Base-by-base conservation (phyloP, 2,329 filamentous ascomycete species). In the Thielaviopsis ethacetica region DNA sequence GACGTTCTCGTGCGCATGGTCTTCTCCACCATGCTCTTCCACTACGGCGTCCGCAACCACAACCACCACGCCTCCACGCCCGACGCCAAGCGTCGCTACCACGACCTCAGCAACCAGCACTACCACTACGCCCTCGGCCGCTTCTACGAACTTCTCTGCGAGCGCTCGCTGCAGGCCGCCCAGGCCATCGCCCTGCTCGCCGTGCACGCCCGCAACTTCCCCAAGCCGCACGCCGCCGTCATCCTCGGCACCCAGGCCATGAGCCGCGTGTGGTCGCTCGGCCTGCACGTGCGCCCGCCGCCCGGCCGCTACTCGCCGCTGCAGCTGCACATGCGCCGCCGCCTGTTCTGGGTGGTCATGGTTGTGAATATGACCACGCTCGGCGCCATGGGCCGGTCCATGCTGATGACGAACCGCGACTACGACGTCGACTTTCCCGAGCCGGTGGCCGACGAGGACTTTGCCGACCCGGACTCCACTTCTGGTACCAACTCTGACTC, bases 391-490 rank as follows among this genome's bases (percentile, higher is more conserved):
- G 88, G 88, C 19, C 77, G 84, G 17, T 88, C 88, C 1, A 86
- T 93, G 78, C 81, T 84, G 1, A 78, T 93, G 54, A 79, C 81
- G 12, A 72, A 83, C 3, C 82, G 87, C 56, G 87, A 93, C 63
- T 85, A 90, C 64, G 88, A 94, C 65, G 80, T 87, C 41, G 87
- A 89, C 62, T 80, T 89, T 54, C 88, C 88, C 1, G 78, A 86
- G 60, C 72, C 82, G 5, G 76, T 91, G 34, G 76, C 84, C 26
- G 89, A 94, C 67, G 83, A 86, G 64, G 74, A 83, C 30, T 76
- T 89, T 0, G 80, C 78, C 0, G 82, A 87, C 44, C n/a, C n/a
- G n/a, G n/a, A n/a, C n/a, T n/a, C n/a, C n/a, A n/a, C n/a, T n/a
- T n/a, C n/a, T n/a, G n/a, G n/a, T n/a, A n/a, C n/a, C n/a, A n/a